phyloP scores from a whole-genome alignment of 108 stramenopile species.

The Aureococcus anophagefferens region DNA sequence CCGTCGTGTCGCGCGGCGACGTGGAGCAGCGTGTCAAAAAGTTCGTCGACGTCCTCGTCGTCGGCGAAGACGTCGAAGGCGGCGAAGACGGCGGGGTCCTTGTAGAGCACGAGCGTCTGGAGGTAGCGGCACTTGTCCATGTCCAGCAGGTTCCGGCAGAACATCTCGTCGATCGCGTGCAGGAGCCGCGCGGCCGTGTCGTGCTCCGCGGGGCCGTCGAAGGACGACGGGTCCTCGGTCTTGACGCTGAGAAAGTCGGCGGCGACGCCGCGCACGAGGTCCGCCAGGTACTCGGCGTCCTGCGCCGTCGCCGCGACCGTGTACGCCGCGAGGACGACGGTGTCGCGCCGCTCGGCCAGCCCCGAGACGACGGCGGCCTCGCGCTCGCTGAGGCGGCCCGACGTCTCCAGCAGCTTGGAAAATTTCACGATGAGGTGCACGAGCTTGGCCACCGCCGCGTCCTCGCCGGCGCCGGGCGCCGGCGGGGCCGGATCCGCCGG shows the following conservation, averaged over 20 bases:
- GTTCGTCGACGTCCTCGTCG: background rate
- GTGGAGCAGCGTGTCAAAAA: background rate
- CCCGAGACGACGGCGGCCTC: background rate
- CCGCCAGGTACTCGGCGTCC: background rate
- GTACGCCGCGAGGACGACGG: background rate
- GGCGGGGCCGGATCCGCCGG: too few relatives aligned
- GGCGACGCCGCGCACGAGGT: background rate
- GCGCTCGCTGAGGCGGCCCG: background rate
- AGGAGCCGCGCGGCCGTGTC: background rate
- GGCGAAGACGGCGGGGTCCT: background rate
- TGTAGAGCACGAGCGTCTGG: background rate
- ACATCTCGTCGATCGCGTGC: background rate
- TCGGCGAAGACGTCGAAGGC: background rate
- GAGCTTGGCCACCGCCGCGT: background rate
- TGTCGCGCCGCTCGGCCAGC: background rate
- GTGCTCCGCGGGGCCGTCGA: background rate
- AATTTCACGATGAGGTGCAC: background rate
- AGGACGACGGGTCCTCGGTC: background rate
- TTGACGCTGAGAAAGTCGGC: background rate
- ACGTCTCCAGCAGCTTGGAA: background rate
- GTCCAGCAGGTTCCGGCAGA: background rate
- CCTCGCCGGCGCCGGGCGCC: too few relatives aligned
- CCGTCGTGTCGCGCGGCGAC: background rate
- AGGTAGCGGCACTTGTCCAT: background rate
- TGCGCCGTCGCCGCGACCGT: background rate